A percentile compares a stretch with the other conserved stretches of the same genome.
These are phyloP conservation scores for Leishmania tropica DNA, from an alignment of 208 protist genomes.

Conservation along the genomic window DNA sequence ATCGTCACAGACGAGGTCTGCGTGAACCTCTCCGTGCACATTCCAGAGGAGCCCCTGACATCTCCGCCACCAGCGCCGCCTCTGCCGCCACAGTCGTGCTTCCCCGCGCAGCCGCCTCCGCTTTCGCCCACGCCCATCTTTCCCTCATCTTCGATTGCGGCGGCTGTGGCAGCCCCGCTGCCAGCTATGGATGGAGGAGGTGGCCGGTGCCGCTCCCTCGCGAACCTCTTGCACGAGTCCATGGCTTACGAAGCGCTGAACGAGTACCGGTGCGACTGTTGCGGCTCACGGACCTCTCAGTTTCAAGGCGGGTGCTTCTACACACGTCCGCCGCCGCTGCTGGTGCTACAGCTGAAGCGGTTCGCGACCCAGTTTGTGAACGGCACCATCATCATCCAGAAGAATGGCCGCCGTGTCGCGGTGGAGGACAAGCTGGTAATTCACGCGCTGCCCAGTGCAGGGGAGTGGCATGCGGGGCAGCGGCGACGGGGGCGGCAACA, in stretches of 20 bases:
- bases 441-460: slow-evolving; percentile 25
- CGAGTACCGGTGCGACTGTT: slow-evolving; percentile 72
- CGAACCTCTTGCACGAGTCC: slow-evolving; percentile 41
- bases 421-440: slow-evolving; percentile 30
- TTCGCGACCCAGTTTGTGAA: slow-evolving; percentile 57
- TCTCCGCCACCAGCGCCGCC: not conserved
- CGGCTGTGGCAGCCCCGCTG: not conserved
- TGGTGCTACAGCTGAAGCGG: slow-evolving; percentile 79
- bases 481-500: not conserved
- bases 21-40: slow-evolving; percentile 62
- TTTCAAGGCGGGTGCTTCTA: slow-evolving; percentile 75
- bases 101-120: not conserved
- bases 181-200: slow-evolving; percentile 1
- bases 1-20: slow-evolving; percentile 78
- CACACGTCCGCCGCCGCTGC: slow-evolving; percentile 46
- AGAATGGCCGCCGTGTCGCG: slow-evolving; percentile 25
- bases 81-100: not conserved
- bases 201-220: slow-evolving; percentile 34
- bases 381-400: slow-evolving; percentile 29
- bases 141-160: not conserved
- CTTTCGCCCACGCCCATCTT: not conserved
- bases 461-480: slow-evolving; percentile 9
- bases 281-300: slow-evolving; percentile 36
- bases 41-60: slow-evolving; percentile 15
- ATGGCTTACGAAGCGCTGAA: slow-evolving; percentile 58